Conservation (phyloP, 129 eudicot genomes). For the Oenanthe sinensis region DNA sequence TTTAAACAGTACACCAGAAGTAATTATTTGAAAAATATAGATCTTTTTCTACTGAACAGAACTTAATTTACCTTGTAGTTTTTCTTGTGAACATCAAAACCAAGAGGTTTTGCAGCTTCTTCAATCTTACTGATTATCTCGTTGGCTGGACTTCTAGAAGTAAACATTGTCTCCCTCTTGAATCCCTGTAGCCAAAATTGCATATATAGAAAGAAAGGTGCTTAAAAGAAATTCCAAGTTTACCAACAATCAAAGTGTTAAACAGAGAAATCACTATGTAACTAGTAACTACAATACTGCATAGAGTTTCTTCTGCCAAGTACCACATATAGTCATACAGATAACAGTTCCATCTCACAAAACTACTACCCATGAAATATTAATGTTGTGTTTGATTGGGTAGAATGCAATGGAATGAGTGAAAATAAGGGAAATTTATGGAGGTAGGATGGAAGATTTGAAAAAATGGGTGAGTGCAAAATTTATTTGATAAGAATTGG, state of each 20-base stretch:
- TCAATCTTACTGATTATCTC: conserved; percentile 79
- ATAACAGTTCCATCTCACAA: background rate
- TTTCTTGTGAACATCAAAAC: conserved; percentile 83
- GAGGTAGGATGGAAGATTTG: too few relatives aligned
- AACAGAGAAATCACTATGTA: background rate
- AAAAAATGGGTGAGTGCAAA: too few relatives aligned
- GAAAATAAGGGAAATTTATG: too few relatives aligned
- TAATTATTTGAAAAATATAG: background rate
- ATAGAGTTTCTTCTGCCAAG: background rate
- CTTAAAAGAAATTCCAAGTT: background rate
- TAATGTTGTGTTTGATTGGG: too few relatives aligned
- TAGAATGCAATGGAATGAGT: too few relatives aligned
- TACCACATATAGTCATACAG: background rate
- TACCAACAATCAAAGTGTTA: background rate
- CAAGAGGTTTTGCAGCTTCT: conserved; percentile 85
- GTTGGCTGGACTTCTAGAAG: conserved; percentile 74
- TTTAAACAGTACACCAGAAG: background rate
- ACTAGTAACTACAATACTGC: background rate
- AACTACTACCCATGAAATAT: background rate
- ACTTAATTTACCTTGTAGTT: conserved; percentile 65
- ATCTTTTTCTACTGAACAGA: background rate
- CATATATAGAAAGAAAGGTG: background rate
- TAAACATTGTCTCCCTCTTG: conserved; percentile 95
- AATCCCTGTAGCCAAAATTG: conserved; percentile 44
- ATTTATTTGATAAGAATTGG: too few relatives aligned